Base-by-base conservation (phyloP, 1,139 yeast species). In the Geotrichum bryndzae region DNA sequence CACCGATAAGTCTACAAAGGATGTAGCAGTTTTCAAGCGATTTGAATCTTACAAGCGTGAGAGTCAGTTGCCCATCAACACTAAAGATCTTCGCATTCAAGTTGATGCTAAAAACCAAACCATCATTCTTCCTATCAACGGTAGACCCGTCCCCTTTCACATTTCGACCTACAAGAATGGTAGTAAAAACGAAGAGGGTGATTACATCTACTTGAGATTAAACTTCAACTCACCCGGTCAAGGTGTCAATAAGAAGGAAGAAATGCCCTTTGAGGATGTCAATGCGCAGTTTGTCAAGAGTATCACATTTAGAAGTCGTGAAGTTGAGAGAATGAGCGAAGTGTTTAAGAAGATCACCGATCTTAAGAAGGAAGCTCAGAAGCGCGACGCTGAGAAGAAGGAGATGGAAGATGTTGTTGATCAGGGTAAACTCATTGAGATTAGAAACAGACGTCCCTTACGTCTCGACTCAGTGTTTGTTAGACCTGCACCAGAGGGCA, bases 91-190 rank as follows among this genome's bases (percentile, higher is more conserved):
- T 73, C 86, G 87, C 72, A 85, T 94, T 65, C 94, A 88, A 70
- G 92, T 94, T 62, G 99, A 94, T 73, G 81, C 84, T 73, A 90
- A 90, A 71, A 84, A 88, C 64, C 97, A 91, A 75, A 90, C 98
- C 0, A 88, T 94, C 61, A 84, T 94, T 64, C 79, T 94, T 64
- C 99, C 99, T 58, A 88, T 94, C 65, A 85, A 88, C 70, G 99
- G 99, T 65, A 84, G 99, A 71, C 97, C 99, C 1, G 99, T 95
- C 57, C 99, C 99, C 35, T 92, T 94, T 80, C 99, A 94, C 74
- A 91, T 94, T 70, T 90, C 91, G 72, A 81, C 97, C 8, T 92
- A 90, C 76, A 94, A 92, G 73, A 92, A 90, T 74, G 98, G 97
- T 57, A 88, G 96, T 29, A 94, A 91, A 72, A 90, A 88, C 68